These are phyloP conservation scores for Miscanthus sacchariflorus DNA, from an alignment of 202 grass and related monocot genomes.

Conservation along the genomic window DNA sequence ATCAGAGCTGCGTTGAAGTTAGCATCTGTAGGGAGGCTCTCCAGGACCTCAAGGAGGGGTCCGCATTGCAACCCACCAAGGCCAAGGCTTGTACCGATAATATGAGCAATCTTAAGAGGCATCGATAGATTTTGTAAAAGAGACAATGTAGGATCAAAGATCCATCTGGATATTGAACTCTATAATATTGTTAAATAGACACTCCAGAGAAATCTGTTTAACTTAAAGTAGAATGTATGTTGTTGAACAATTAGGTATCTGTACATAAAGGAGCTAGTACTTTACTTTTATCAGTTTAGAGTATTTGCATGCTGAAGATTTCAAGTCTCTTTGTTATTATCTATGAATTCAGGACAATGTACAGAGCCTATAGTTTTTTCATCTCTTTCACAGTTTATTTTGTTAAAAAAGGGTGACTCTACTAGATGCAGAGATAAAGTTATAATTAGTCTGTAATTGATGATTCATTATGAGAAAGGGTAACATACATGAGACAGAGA, in stretches of 20 bases:
- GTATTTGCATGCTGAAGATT: slow-evolving; percentile 1
- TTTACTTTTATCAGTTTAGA: not conserved
- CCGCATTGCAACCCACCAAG: not conserved
- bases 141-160: slow-evolving; percentile 35
- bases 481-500: slow-evolving; percentile 26
- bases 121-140: slow-evolving; percentile 3
- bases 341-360: slow-evolving; percentile 11
- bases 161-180: slow-evolving; percentile 15
- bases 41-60: slow-evolving; percentile 43
- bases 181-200: slow-evolving; percentile 30
- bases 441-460: not conserved
- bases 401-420: slow-evolving; percentile 1
- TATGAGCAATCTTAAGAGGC: slow-evolving; percentile 38
- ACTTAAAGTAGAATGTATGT: slow-evolving; percentile 23
- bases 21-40: slow-evolving; percentile 46
- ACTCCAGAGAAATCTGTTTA: slow-evolving; percentile 19
- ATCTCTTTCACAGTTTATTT: slow-evolving; percentile 20
- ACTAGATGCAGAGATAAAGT: not conserved
- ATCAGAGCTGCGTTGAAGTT: slow-evolving; percentile 56
- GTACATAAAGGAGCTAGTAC: slow-evolving; percentile 24
- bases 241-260: slow-evolving; percentile 23
- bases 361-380: not conserved
- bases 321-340: slow-evolving; percentile 21
- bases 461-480: not conserved
- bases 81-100: slow-evolving; percentile 53